Conservation (phyloP, 2,329 filamentous ascomycete genomes). For the Colletotrichum musae region DNA sequence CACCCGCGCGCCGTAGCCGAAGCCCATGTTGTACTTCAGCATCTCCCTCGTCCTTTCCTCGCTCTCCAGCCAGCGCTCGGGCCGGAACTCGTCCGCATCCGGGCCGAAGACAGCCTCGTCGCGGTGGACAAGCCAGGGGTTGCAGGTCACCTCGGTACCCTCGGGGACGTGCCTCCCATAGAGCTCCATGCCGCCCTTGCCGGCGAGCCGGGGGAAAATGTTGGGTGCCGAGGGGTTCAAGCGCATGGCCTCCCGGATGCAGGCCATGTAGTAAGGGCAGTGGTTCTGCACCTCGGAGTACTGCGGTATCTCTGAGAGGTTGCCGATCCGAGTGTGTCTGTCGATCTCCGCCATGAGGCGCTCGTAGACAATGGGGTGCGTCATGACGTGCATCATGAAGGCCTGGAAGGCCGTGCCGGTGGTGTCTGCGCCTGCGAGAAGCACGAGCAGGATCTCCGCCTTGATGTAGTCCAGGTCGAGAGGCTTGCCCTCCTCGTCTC, state of each 20-base stretch:
- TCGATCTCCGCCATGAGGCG: constrained; percentile 64
- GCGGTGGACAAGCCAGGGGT: constrained; percentile 53
- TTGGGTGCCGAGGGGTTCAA: constrained; percentile 66
- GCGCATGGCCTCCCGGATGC: constrained; percentile 65
- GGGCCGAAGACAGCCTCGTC: constrained; percentile 56
- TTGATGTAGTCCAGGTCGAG: constrained; percentile 66
- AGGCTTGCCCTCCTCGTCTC: constrained; percentile 60
- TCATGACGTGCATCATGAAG: constrained; percentile 59
- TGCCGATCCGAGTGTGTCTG: constrained; percentile 50
- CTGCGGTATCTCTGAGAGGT: constrained; percentile 53
- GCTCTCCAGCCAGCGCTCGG: constrained; percentile 64
- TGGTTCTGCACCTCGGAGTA: constrained; percentile 58
- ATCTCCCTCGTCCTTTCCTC: constrained; percentile 56
- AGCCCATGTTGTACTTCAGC: constrained; percentile 63
- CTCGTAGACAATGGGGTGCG: constrained; percentile 56
- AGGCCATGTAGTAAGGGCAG: constrained; percentile 64
- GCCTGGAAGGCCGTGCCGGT: constrained; percentile 66
- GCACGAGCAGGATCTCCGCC: constrained; percentile 66
- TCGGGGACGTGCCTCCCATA: constrained; percentile 51
- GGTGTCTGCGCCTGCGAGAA: constrained; percentile 67
- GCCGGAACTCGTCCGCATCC: constrained; percentile 61
- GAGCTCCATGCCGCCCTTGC: constrained; percentile 49
- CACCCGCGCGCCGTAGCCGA: constrained; percentile 63
- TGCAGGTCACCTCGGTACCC: constrained; percentile 59
- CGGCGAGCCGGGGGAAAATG: constrained; percentile 62